phyloP scores from a whole-genome alignment of 1,284 basidiomycete genomes.

The Bjerkandera adusta region DNA sequence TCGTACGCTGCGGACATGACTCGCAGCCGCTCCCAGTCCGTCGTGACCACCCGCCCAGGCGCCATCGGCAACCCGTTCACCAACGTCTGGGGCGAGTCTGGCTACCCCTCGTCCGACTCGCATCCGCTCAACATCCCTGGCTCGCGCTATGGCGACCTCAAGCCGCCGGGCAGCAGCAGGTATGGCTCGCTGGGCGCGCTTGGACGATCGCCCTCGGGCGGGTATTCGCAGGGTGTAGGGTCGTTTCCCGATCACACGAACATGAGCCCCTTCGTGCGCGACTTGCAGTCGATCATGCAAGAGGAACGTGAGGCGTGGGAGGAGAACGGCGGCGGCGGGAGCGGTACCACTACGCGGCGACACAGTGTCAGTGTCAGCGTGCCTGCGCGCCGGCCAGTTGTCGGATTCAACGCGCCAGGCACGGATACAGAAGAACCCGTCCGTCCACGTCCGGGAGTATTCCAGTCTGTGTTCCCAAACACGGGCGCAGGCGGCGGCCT shows the following conservation, averaged over 20 bases:
- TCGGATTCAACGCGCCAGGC: constrained; percentile 65
- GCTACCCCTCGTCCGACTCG: constrained; percentile 27
- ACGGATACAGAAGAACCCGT: constrained; percentile 30
- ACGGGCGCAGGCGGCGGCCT: constrained; percentile 48
- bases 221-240: constrained; percentile 39
- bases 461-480: constrained; percentile 29
- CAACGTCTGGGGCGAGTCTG: constrained; percentile 54
- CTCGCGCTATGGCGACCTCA: constrained; percentile 55
- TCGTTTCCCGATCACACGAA: constrained; percentile 64
- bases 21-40: constrained; percentile 73
- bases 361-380: constrained; percentile 87
- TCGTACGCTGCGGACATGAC: constrained; percentile 55
- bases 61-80: constrained; percentile 43
- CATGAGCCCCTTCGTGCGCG: constrained; percentile 77
- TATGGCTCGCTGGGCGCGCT: constrained; percentile 60
- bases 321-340: constrained; percentile 58
- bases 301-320: constrained; percentile 63
- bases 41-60: constrained; percentile 58
- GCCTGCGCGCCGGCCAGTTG: constrained; percentile 61
- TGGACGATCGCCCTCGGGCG: constrained; percentile 54
- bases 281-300: constrained; percentile 72
- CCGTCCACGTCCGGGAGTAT: constrained; percentile 31
- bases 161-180: constrained; percentile 56
- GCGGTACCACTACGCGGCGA: constrained; percentile 80
- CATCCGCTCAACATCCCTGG: constrained; percentile 55